Conservation (phyloP, 2,329 filamentous ascomycete species). For the Arthrobotrys sphaeroides region DNA sequence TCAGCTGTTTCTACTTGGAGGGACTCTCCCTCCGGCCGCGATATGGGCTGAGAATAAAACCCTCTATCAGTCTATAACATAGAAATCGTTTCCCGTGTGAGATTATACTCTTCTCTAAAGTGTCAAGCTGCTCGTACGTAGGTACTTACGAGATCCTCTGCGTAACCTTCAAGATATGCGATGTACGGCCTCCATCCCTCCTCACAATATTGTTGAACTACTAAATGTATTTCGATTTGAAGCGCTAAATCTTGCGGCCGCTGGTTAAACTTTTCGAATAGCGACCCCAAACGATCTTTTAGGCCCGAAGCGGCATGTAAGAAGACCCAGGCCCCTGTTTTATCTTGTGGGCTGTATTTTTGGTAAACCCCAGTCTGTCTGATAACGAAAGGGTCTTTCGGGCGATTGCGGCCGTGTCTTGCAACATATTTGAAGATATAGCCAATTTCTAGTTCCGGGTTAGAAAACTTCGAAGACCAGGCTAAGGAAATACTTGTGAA, state of each 20-base stretch:
- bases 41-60: constrained; percentile 23
- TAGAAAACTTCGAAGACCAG: neutral
- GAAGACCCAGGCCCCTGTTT: neutral
- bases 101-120: too few relatives aligned
- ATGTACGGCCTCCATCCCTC: constrained; percentile 19
- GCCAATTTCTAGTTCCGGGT: neutral
- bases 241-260: constrained; percentile 7
- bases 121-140: neutral
- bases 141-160: constrained; percentile 9
- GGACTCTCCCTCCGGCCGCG: neutral
- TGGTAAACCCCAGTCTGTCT: constrained; percentile 18
- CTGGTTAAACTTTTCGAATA: constrained; percentile 8
- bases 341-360: constrained; percentile 6
- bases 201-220: neutral
- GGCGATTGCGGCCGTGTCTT: constrained; percentile 3
- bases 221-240: constrained; percentile 14
- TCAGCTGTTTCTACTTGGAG: constrained; percentile 23
- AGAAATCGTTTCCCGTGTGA: neutral
- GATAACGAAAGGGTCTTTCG: constrained; percentile 14
- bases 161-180: constrained; percentile 10
- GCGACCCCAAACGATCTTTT: constrained; percentile 9
- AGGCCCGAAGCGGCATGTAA: constrained; percentile 9
- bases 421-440: constrained; percentile 27
- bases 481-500: neutral
- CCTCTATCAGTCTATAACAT: constrained; percentile 12